Evolutionary conservation across 805 yeast genomes (phyloP).

Genomic region (Priceomyces fermenticarens): DNA sequence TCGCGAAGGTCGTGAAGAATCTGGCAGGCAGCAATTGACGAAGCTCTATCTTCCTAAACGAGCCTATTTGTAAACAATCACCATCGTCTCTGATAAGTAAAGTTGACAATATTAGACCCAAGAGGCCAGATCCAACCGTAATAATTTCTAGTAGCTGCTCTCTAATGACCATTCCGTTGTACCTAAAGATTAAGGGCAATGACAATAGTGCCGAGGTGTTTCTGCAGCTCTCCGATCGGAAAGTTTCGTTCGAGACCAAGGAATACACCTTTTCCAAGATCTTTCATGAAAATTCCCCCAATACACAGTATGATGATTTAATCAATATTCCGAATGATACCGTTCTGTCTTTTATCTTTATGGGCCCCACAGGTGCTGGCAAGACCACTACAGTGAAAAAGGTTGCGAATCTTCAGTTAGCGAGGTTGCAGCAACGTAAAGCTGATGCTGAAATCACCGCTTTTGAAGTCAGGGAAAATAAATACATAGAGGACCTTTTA

Average conservation of each 20-base stretch:
- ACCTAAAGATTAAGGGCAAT: conserved; percentile 21
- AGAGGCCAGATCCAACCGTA: too few relatives aligned
- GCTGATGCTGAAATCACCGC: conserved; percentile 18
- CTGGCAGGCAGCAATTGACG: too few relatives aligned
- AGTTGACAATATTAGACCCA: too few relatives aligned
- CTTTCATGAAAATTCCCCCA: conserved; percentile 5
- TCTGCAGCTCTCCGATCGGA: conserved; percentile 8
- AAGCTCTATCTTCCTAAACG: too few relatives aligned
- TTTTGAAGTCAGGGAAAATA: conserved; percentile 26
- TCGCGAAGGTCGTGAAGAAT: too few relatives aligned
- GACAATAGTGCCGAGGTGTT: conserved; percentile 8
- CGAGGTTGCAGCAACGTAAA: conserved; percentile 5
- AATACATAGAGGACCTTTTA: conserved; percentile 23
- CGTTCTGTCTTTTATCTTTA: conserved; percentile 10
- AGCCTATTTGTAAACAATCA: too few relatives aligned
- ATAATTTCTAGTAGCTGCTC: too few relatives aligned
- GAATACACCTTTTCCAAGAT: conserved; percentile 20
- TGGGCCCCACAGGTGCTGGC: conserved; percentile 32
- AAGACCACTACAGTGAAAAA: conserved; percentile 26
- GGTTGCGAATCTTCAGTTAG: conserved; percentile 13
- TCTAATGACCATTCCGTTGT: conserved; percentile 21
- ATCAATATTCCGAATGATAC: conserved; percentile 6
- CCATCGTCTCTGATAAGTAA: too few relatives aligned
- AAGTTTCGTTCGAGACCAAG: conserved; percentile 17
- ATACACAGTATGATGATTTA: conserved; percentile 8